Evolutionary conservation across 768 basidiomycete species (phyloP), one percentile per base, ranked within the genome.

Genomic region (Pisolithus albus): DNA sequence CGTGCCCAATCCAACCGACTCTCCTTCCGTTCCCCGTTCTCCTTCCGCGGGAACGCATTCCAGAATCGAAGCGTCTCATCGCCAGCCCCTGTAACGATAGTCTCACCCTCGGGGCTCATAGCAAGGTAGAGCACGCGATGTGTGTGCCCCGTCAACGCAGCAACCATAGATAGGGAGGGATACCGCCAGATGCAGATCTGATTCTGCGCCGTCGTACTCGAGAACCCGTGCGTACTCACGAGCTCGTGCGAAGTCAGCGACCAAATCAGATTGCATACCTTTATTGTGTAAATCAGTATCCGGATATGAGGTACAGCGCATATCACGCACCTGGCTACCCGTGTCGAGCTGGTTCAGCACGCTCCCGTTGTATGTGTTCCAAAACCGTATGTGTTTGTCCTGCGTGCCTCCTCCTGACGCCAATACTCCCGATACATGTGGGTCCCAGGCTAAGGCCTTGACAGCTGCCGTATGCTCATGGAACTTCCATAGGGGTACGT

Each of bases 211-310:
- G 91, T 84, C 2, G 91, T 92, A 6, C 86, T 88, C 11, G 92
- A 94, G 72, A 92, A 99, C 1, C 95, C 95, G 59, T 99, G 95
- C 0, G 95, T 99, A 10, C 94, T 96, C 26, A 99, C 95, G 24
- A 99, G 81, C 68, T 99, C 95, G 58, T 96, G 93, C 2, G 95
- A 95, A 7, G 90, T 98, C 32, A 85, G 72, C 0, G 92, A 93
- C 93, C 93, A 98, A 54, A 92, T 89, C 50, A 98, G 82, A 71
- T 98, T 98, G 75, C 94, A 97, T 39, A 97, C 92, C 92, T 95
- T n/a, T 19, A 52, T 10, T 28, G 69, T 56, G 18, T 53, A 26
- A 26, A 41, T 49, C 11, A 43, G 39, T 9, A 24, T 5, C 4
- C 11, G 5, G 11, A 2, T 40, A 30, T 0, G 19, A 46, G 30